Percentiles rank a stretch among this genome's conserved stretches.
Conservation (phyloP, 1,139 yeast species). For the Protomyces macrosporus region DNA sequence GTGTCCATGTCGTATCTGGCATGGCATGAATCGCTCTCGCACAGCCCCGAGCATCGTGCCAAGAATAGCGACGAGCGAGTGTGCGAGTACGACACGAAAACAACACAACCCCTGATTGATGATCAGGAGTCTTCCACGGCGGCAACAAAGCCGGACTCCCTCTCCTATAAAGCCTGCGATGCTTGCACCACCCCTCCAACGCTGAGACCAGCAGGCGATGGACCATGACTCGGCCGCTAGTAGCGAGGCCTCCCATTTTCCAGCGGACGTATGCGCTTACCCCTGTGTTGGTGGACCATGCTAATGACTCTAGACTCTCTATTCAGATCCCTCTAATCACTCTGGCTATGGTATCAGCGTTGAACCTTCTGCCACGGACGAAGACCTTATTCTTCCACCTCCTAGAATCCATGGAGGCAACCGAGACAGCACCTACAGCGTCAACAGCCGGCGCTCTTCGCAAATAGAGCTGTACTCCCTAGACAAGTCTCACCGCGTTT, state of each 20-base stretch:
- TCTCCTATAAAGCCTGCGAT: too few relatives aligned
- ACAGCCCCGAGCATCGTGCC: not conserved
- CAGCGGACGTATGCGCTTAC: not conserved
- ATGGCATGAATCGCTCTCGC: too few relatives aligned
- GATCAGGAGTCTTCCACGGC: too few relatives aligned
- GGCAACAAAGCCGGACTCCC: too few relatives aligned
- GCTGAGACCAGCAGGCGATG: not conserved
- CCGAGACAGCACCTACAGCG: not conserved
- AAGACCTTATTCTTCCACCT: not conserved
- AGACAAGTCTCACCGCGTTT: not conserved
- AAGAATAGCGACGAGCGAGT: not conserved
- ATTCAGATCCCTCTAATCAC: not conserved
- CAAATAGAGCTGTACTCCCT: not conserved
- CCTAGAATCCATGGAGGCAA: not conserved
- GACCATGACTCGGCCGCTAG: not conserved
- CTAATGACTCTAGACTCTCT: not conserved
- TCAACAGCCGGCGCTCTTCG: not conserved
- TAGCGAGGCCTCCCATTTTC: not conserved
- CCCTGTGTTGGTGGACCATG: too few relatives aligned
- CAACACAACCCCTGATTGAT: too few relatives aligned
- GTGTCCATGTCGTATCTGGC: too few relatives aligned
- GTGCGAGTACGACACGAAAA: too few relatives aligned
- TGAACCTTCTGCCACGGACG: not conserved
- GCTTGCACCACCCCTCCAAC: too few relatives aligned
- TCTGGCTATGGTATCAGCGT: not conserved